phyloP scores from a whole-genome alignment of 108 stramenopile species.

The Cyclotella distinguenda region DNA sequence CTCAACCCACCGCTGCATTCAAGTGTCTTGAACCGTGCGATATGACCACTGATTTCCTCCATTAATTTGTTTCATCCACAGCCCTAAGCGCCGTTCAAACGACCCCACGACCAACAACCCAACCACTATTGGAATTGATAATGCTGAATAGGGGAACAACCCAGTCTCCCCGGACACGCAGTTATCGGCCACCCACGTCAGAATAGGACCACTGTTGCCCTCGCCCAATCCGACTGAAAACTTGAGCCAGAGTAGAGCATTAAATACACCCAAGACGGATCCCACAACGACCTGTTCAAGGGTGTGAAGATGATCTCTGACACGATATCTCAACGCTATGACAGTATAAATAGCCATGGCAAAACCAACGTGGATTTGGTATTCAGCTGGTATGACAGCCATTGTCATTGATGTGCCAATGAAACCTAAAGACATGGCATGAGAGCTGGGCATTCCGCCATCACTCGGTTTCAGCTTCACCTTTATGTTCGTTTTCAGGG shows the following conservation, averaged over 20 bases:
- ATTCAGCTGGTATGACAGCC: conserved; percentile 3
- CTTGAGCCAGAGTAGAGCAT: conserved; percentile 64
- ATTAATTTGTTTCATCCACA: conserved; percentile 28
- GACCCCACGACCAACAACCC: conserved; percentile 74
- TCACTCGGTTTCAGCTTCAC: conserved; percentile 70
- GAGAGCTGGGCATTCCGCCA: conserved; percentile 49
- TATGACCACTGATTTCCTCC: too few species aligned
- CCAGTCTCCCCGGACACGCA: conserved; percentile 57
- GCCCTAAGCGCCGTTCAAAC: conserved; percentile 66
- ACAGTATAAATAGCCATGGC: conserved; percentile 46
- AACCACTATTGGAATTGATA: conserved; percentile 64
- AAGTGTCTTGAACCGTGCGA: too few species aligned
- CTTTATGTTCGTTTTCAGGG: conserved; percentile 11
- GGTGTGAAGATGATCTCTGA: conserved; percentile 64
- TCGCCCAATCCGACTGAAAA: conserved; percentile 29
- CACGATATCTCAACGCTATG: conserved; percentile 68
- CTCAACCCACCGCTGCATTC: too few species aligned
- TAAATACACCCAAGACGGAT: conserved; percentile 50
- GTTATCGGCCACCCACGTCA: conserved; percentile 24
- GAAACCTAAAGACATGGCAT: conserved; percentile 88
- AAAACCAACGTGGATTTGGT: conserved; percentile 11
- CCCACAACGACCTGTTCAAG: conserved; percentile 73
- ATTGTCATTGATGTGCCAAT: conserved; percentile 52
- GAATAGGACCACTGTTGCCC: conserved; percentile 22
- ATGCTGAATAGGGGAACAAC: conserved; percentile 48